Evolutionary conservation across 805 yeast genomes (phyloP), one percentile per base, ranked within the genome.

Genomic region (Candida schatavii): DNA sequence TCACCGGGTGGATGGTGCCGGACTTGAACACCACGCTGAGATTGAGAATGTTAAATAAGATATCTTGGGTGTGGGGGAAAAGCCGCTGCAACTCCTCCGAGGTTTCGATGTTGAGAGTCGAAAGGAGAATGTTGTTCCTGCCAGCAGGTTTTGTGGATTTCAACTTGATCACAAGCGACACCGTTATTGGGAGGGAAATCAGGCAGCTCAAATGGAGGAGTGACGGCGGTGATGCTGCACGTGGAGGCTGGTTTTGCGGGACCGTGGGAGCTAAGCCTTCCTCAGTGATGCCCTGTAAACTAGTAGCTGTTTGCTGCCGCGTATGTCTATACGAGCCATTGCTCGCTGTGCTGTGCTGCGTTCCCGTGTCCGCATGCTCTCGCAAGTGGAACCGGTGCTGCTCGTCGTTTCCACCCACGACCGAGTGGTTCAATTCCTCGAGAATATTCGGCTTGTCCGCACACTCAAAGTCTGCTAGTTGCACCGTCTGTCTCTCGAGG

Each of bases 81-180:
- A 43, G 40, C 10, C 46, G 48, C 32, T 51, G 55, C 13, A 76
- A 55, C 26, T 58, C 70, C 2, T 71, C 74, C 1, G 80, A 66
- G 2, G 71, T 60, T 43, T 75, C 80, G 9, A 78, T 55, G 40
- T 71, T 76, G 35, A 78, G 54, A 0, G 77, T 71, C 1, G 79
- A 69, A n/a, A 78, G 53, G 1, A 78, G 49, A 2, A 68, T 51
- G 42, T 70, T 68, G 46, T 66, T 63, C 34, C 72, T 60, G 6
- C 78, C 77, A 4, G 77, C 75, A 4, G 80, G 72, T 44, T 70
- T 71, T 5, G 77, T 66, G 23, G 77, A 72, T 35, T 74, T 62
- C 14, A 78, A 55, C 40, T 70, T 64, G 4, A 78, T 59, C n/a
- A 72, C 70, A 30, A 78, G 50, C 0, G 76, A 69, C 1, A 62